Evolutionary conservation across 148 eudicot genomes (phyloP).

Genomic region (Selenicereus undatus): DNA sequence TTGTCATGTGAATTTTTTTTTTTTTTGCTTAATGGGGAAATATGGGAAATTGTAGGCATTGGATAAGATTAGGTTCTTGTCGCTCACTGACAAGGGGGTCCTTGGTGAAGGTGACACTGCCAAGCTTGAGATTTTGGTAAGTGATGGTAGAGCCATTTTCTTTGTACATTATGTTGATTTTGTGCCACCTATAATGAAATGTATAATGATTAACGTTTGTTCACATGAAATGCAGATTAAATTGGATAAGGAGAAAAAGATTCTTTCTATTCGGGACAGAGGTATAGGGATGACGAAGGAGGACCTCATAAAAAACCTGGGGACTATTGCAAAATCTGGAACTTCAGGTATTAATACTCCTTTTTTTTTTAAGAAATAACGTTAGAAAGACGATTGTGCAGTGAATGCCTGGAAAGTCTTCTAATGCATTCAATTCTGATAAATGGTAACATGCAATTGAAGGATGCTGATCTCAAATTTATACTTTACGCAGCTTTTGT

Average conservation of each 20-base stretch:
- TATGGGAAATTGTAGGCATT: slow-evolving; percentile 54
- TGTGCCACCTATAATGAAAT: background rate
- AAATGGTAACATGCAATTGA: background rate
- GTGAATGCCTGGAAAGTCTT: background rate
- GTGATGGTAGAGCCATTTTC: slow-evolving; percentile 3
- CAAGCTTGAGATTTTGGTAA: slow-evolving; percentile 86
- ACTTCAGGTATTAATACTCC: slow-evolving; percentile 62
- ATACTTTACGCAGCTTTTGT: slow-evolving; percentile 67
- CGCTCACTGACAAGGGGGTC: slow-evolving; percentile 89
- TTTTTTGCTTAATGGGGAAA: background rate
- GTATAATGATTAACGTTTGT: background rate
- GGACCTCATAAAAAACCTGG: slow-evolving; percentile 92
- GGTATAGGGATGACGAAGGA: slow-evolving; percentile 99
- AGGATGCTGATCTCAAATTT: background rate
- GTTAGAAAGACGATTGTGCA: background rate
- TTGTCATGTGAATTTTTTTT: background rate
- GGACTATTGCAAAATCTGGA: slow-evolving; percentile 98
- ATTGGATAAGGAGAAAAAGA: slow-evolving; percentile 85
- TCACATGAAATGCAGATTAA: slow-evolving; percentile 57
- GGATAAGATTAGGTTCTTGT: slow-evolving; percentile 91
- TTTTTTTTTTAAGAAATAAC: background rate
- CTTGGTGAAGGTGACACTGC: slow-evolving; percentile 86
- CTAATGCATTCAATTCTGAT: background rate
- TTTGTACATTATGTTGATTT: background rate
- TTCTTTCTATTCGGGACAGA: slow-evolving; percentile 84